Evolutionary conservation across 345 rosid species (phyloP).

Genomic region (Citrus unshiu): DNA sequence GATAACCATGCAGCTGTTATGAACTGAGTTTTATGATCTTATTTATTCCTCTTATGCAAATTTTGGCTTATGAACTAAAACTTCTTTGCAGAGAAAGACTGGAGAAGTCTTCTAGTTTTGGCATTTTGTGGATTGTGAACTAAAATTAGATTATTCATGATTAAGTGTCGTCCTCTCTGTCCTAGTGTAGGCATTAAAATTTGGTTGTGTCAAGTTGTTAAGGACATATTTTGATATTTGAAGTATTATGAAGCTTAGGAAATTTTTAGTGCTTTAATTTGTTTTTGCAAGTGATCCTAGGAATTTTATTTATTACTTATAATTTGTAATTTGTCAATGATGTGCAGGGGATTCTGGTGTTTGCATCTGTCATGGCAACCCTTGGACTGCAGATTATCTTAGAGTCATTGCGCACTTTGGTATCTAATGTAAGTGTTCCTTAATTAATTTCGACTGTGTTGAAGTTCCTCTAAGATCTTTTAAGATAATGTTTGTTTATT

Average conservation of each 20-base stretch:
- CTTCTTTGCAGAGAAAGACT: neutral
- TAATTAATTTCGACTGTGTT: neutral
- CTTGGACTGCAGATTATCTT: slow-evolving; percentile 94
- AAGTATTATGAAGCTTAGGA: neutral
- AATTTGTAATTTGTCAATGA: slow-evolving; percentile 2
- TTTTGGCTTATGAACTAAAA: neutral
- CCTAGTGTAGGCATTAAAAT: neutral
- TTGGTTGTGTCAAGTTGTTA: neutral
- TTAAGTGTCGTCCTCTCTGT: neutral
- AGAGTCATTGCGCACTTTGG: slow-evolving; percentile 75
- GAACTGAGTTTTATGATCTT: neutral
- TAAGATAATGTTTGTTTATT: neutral
- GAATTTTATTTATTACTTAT: neutral
- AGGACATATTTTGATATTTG: neutral
- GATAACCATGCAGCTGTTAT: neutral
- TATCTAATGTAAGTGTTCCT: slow-evolving; percentile 62
- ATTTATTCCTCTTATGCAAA: neutral
- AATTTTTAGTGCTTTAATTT: neutral
- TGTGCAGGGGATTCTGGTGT: slow-evolving; percentile 92
- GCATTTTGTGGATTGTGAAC: neutral
- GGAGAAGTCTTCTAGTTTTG: neutral
- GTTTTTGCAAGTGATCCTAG: slow-evolving; percentile 8
- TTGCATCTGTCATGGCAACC: slow-evolving; percentile 99
- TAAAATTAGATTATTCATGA: neutral
- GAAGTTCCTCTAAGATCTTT: neutral